A percentile compares a stretch with the other conserved stretches of the same genome.
Evolutionary conservation across 345 rosid species (phyloP).

Genomic region (Balakata baccata): DNA sequence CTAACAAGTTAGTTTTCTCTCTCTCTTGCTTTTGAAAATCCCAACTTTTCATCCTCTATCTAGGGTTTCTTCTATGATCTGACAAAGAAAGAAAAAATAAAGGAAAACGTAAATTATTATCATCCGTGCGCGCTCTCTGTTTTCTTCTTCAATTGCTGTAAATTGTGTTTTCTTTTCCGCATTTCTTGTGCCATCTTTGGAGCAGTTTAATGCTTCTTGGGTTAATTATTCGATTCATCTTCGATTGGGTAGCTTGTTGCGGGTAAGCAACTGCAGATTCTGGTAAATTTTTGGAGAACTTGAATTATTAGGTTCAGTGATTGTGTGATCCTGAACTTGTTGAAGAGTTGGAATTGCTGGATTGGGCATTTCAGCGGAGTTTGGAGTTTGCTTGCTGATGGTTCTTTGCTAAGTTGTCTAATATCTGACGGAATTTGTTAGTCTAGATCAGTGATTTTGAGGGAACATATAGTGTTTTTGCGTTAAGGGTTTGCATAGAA

Average conservation of each 20-base stretch:
- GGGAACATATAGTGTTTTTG: neutral
- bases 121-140: conserved; percentile 16
- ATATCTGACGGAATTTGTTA: conserved; percentile 20
- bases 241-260: neutral
- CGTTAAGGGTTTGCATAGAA: conserved; percentile 15
- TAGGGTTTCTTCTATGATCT: conserved; percentile 23
- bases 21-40: conserved; percentile 14
- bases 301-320: neutral
- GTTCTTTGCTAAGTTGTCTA: conserved; percentile 8
- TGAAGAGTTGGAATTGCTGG: conserved; percentile 14
- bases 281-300: neutral
- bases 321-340: conserved; percentile 22
- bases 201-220: neutral
- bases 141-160: conserved; percentile 1
- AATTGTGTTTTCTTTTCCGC: neutral
- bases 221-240: neutral
- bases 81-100: conserved; percentile 2
- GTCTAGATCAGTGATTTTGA: neutral
- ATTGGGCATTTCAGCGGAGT: conserved; percentile 13
- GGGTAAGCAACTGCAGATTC: neutral
- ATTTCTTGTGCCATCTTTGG: neutral
- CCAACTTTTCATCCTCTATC: neutral
- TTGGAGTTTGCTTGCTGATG: conserved; percentile 22
- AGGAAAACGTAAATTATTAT: conserved; percentile 16
- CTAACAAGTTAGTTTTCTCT: conserved; percentile 33